Conservation (phyloP, 768 basidiomycete species). For the Boletus rubescentipes region DNA sequence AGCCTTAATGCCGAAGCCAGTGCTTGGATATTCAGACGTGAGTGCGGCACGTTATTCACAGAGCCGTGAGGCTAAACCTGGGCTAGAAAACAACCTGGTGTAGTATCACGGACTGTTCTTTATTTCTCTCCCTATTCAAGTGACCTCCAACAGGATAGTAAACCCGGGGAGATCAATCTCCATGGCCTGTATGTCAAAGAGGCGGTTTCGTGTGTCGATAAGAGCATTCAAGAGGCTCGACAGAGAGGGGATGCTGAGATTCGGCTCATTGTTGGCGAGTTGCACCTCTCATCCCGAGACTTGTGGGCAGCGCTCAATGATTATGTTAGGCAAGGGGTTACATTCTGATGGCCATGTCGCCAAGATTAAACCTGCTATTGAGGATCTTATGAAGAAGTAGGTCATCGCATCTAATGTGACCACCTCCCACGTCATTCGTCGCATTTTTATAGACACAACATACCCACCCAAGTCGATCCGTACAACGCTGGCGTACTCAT, state of each 20-base stretch:
- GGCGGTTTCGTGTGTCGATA: constrained; percentile 73
- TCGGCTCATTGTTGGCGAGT: constrained; percentile 81
- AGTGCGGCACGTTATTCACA: constrained; percentile 33
- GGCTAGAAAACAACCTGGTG: constrained; percentile 74
- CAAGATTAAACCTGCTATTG: constrained; percentile 91
- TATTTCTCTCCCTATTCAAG: neutral
- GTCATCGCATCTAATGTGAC: constrained; percentile 15
- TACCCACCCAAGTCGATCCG: constrained; percentile 75
- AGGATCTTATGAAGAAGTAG: constrained; percentile 81
- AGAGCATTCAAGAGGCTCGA: constrained; percentile 67
- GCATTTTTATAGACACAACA: constrained; percentile 52
- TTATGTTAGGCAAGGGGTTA: constrained; percentile 69
- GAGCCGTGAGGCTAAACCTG: neutral
- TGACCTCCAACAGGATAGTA: constrained; percentile 49
- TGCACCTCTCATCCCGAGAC: neutral
- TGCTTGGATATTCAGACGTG: constrained; percentile 77
- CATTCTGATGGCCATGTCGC: constrained; percentile 76
- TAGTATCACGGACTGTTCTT: neutral
- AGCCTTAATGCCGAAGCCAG: constrained; percentile 77
- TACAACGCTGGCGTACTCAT: constrained; percentile 82
- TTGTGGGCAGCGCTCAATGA: neutral
- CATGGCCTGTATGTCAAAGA: constrained; percentile 95
- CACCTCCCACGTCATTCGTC: neutral
- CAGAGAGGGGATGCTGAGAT: constrained; percentile 61
- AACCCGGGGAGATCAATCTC: constrained; percentile 77